Evolutionary conservation across 345 rosid genomes (phyloP), one percentile per base, ranked within the genome.

Genomic region (Populus alba): DNA sequence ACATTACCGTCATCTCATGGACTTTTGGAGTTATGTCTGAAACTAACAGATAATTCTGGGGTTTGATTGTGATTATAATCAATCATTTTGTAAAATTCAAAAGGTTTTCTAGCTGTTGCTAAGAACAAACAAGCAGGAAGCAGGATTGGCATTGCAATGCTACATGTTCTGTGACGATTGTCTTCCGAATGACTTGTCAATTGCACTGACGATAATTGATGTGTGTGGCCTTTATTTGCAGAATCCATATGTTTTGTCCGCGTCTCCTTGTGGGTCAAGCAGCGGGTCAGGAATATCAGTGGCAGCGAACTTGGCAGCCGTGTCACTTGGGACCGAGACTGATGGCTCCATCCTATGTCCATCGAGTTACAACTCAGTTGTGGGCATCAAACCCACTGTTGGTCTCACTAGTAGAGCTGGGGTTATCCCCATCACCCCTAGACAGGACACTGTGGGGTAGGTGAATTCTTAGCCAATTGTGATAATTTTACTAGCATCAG

Each of bases 361-460:
- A 0, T 82, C 98, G 0, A 76, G 79, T 68, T 61, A 17, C 29
- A 89, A 91, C 81, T 94, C 94, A 0, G 87, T 89, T 4, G 93
- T 91, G 1, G 97, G 98, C 25, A 63, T 92, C 77, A 91, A 94
- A 70, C 97, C 95, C 51, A 94, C 86, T 0, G 86, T 90, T 57
- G 95, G 94, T 37, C 88, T 94, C 76, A 94, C 97, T 1, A 92
- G 97, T 81, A 80, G 89, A 70, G 90, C 89, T 9, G 97, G 98
- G 2, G 92, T 89, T 61, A 77, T 91, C 70, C 97, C 92, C 3
- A 9, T 94, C 53, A 81, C 92, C 33, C 86, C 79, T 18, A 85
- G 89, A 51, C 96, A 87, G 78, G 98, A 91, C 83, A 87, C 81
- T 11, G 41, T 92, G 3, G 97, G 97, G 92, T 91, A 55, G 38